Conservation (phyloP, 2,329 filamentous ascomycete genomes). For the Fusarium fracticaudum region DNA sequence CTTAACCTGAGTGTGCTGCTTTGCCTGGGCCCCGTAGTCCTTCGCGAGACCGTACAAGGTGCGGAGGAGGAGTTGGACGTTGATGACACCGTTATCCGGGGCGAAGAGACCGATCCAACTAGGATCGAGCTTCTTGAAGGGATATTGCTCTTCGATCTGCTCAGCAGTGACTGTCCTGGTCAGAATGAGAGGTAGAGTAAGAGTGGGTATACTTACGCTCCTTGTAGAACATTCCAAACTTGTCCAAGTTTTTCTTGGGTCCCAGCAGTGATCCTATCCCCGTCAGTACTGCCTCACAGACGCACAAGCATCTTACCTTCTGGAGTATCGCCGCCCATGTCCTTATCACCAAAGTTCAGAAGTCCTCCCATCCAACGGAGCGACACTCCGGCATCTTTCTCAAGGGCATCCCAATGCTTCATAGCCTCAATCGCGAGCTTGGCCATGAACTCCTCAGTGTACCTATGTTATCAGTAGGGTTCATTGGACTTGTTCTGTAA, state of each 20-base stretch:
- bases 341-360: conserved; percentile 30
- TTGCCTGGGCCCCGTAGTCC: conserved; percentile 15
- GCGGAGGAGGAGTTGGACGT: conserved; percentile 10
- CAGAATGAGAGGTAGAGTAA: accelerated
- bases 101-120: conserved; percentile 13
- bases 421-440: conserved; percentile 15
- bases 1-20: conserved; percentile 19
- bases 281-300: accelerated
- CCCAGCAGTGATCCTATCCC: neutral
- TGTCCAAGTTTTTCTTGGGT: neutral
- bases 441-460: conserved; percentile 29
- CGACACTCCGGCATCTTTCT: conserved; percentile 22
- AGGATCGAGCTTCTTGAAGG: conserved; percentile 7
- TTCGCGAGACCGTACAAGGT: conserved; percentile 13
- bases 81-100: conserved; percentile 25
- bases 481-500: accelerated
- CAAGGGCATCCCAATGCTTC: conserved; percentile 20
- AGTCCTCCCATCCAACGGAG: conserved; percentile 25
- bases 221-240: conserved; percentile 9
- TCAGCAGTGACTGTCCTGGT: neutral
- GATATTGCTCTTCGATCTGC: conserved; percentile 15
- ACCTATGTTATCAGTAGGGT: neutral
- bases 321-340: conserved; percentile 3
- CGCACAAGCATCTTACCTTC: neutral
- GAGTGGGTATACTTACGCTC: neutral